phyloP scores from a whole-genome alignment of 2,329 filamentous ascomycete species.

The Drechslerella coelobrocha region DNA sequence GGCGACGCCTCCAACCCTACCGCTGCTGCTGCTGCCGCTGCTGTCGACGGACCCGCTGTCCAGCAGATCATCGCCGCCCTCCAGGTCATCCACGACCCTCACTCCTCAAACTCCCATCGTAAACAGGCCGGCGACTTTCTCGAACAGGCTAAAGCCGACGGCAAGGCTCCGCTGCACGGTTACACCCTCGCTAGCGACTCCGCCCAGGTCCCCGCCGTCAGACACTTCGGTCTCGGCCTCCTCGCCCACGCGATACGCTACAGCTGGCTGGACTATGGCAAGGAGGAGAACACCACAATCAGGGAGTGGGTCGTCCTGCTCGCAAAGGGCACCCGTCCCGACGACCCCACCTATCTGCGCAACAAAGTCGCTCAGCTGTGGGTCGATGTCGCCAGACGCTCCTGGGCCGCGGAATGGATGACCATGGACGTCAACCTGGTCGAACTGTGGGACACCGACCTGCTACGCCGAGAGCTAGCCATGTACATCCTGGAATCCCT shows the following conservation, averaged over 20 bases:
- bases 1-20: conserved; percentile 22
- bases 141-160: conserved; percentile 79
- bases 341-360: conserved; percentile 81
- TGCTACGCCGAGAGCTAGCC: conserved; percentile 81
- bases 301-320: conserved; percentile 80
- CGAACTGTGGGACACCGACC: conserved; percentile 72
- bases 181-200: conserved; percentile 79
- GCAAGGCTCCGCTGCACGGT: conserved; percentile 82
- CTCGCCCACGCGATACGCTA: conserved; percentile 89
- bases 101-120: conserved; percentile 79
- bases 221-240: conserved; percentile 91
- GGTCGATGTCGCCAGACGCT: conserved; percentile 91
- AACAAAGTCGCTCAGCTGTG: conserved; percentile 95
- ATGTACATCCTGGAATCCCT: conserved; percentile 87
- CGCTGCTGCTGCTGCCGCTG: not conserved
- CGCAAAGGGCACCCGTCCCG: conserved; percentile 71
- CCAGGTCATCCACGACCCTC: conserved; percentile 82
- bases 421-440: conserved; percentile 89
- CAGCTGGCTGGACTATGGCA: conserved; percentile 76
- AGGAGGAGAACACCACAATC: conserved; percentile 72
- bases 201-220: conserved; percentile 77
- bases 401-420: conserved; percentile 91
- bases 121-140: conserved; percentile 84
- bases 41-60: conserved; percentile 57
- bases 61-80: conserved; percentile 81